Evolutionary conservation across 1,139 yeast genomes (phyloP), one percentile per base, ranked within the genome.

Genomic region (Chernovozyma aurita): DNA sequence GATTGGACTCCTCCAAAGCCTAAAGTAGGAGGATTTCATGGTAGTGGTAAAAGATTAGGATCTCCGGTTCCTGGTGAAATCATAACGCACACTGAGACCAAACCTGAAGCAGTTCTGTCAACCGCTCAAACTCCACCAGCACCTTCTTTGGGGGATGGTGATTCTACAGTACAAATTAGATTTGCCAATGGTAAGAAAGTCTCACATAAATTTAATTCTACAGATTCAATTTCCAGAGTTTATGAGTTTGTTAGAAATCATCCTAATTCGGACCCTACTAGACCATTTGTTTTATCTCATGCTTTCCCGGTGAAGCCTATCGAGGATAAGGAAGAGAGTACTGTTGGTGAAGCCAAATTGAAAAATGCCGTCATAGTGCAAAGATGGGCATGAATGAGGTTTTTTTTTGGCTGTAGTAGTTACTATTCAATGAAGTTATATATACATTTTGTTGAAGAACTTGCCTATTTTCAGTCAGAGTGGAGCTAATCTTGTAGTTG

Each of bases 361-460:
- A 75, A 76, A 41, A 86, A 86, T 48, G 78, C 97, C 0, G 96
- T 87, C n/a, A 80, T 90, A 24, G 88, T 90, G 14, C 97, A 90
- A 58, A 78, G 95, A 61, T 84, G 92, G 92, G 50, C 29, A 18
- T 39, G 24, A 16, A 26, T 20, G 9, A 20, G 22, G 6, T 20
- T 20, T 20, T 20, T n/a, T n/a, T n/a, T n/a, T n/a, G n/a, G n/a
- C n/a, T n/a, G n/a, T n/a, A n/a, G n/a, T n/a, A n/a, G n/a, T n/a
- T n/a, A n/a, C n/a, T n/a, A n/a, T n/a, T n/a, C n/a, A n/a, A n/a
- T n/a, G n/a, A n/a, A n/a, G n/a, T n/a, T n/a, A n/a, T n/a, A n/a
- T n/a, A n/a, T n/a, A n/a, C n/a, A n/a, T n/a, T n/a, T n/a, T n/a
- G n/a, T n/a, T n/a, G n/a, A n/a, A n/a, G n/a, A n/a, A n/a, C n/a